Percentiles rank a stretch among this genome's conserved stretches.
phyloP scores from a whole-genome alignment of 192 early-diverging fungal species.

The Entrophospora sp. region DNA sequence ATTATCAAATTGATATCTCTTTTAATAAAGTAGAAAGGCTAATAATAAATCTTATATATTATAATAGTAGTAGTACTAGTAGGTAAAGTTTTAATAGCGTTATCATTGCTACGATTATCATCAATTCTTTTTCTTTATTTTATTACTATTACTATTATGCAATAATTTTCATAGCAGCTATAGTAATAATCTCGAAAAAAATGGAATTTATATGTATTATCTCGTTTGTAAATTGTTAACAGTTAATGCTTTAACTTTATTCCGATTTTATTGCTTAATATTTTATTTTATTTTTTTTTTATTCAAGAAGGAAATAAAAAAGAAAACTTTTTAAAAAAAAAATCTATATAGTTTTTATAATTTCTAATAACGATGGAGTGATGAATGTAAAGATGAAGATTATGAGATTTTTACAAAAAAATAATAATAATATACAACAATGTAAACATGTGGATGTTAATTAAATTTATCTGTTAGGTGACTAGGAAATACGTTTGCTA shows the following conservation, averaged over 20 bases:
- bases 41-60: not conserved
- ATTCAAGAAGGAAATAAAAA: no score
- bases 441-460: not conserved
- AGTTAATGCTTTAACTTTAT: not conserved
- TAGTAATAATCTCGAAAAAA: no score
- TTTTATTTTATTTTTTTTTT: not conserved
- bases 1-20: not conserved
- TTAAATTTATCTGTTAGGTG: not conserved
- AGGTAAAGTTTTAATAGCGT: not conserved
- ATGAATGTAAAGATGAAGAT: not conserved
- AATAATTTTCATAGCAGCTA: no score
- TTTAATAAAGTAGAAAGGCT: not conserved
- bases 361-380: not conserved
- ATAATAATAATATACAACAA: not conserved
- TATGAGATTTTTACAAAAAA: not conserved
- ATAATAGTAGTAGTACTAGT: not conserved
- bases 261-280: not conserved
- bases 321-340: no score
- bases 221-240: no score
- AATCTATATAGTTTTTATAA: not conserved
- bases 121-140: no score
- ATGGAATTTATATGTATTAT: no score
- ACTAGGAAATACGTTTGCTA: conserved; percentile 18
- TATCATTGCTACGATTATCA: not conserved
- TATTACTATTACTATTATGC: no score